Conservation (phyloP, 345 rosid genomes). For the Aethionema arabicum region DNA sequence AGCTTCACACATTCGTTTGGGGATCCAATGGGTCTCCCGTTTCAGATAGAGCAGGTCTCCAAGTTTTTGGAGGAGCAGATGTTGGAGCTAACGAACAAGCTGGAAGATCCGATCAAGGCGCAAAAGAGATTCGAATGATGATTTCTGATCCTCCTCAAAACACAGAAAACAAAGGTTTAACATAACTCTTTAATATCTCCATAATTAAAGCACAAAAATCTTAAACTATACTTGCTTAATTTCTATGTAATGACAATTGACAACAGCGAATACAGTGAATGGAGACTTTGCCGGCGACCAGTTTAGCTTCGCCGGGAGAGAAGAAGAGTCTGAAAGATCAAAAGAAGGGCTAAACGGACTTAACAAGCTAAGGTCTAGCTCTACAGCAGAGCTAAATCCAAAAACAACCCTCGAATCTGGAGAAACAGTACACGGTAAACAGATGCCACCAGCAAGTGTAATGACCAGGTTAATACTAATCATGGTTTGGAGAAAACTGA, state of each 20-base stretch:
- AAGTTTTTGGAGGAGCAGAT: conserved; percentile 51
- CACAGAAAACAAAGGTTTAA: conserved; percentile 59
- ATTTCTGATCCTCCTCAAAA: conserved; percentile 64
- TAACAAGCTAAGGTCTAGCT: conserved; percentile 56
- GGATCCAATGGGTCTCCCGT: conserved; percentile 95
- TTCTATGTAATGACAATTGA: not conserved
- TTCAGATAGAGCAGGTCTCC: conserved; percentile 71
- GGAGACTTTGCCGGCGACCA: conserved; percentile 48
- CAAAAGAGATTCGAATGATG: conserved; percentile 84
- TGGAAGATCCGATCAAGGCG: conserved; percentile 68
- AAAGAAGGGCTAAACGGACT: conserved; percentile 43
- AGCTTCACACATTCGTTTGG: conserved; percentile 90
- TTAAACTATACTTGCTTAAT: not conserved
- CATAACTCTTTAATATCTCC: not conserved
- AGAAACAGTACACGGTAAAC: conserved; percentile 40
- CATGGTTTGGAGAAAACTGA: conserved; percentile 95
- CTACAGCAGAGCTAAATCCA: conserved; percentile 74
- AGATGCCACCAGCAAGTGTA: conserved; percentile 93
- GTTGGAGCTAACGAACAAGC: conserved; percentile 52
- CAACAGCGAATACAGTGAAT: conserved; percentile 39
- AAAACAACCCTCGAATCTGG: conserved; percentile 47
- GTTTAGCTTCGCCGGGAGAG: conserved; percentile 51
- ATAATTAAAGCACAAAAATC: not conserved
- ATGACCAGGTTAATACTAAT: conserved; percentile 85
- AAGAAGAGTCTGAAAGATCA: conserved; percentile 50